Evolutionary conservation across 306 rosid species (phyloP).

Genomic region (Vigna radiata): DNA sequence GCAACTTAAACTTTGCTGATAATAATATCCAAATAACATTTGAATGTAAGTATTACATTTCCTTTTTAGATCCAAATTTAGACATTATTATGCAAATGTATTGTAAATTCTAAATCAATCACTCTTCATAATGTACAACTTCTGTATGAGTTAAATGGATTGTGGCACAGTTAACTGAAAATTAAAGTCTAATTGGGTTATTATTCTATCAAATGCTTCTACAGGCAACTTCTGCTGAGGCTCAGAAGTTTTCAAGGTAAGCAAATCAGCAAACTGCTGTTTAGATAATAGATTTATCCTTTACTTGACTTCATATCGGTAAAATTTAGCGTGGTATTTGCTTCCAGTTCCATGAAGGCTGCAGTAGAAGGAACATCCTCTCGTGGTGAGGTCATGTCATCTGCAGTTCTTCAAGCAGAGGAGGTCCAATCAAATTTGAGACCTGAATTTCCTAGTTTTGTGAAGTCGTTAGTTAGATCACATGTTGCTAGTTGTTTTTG

Average conservation of each 20-base stretch:
- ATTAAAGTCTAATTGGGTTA: slow-evolving; percentile 25
- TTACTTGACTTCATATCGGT: slow-evolving; percentile 26
- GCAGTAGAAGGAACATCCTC: slow-evolving; percentile 55
- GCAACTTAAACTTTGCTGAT: background rate
- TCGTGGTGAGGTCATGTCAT: slow-evolving; percentile 74
- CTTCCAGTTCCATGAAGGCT: slow-evolving; percentile 57
- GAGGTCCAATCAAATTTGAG: slow-evolving; percentile 61
- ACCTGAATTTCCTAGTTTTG: slow-evolving; percentile 73
- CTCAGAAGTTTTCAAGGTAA: slow-evolving; percentile 62
- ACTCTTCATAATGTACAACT: background rate
- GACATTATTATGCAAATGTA: background rate
- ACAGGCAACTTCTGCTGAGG: slow-evolving; percentile 57
- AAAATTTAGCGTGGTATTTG: slow-evolving; percentile 26
- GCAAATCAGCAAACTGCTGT: slow-evolving; percentile 41
- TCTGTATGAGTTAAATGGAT: slow-evolving; percentile 20
- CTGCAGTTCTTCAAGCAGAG: slow-evolving; percentile 80
- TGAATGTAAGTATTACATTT: background rate
- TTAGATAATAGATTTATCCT: background rate
- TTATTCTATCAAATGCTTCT: slow-evolving; percentile 48
- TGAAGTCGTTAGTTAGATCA: slow-evolving; percentile 87
- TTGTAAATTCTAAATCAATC: background rate
- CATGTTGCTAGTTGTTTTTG: slow-evolving; percentile 89
- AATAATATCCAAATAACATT: background rate
- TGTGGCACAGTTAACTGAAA: slow-evolving; percentile 2
- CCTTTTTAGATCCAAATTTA: background rate